These are phyloP conservation scores for Drechslera avenae DNA, from an alignment of 2,329 filamentous ascomycete species.

Conservation along the genomic window DNA sequence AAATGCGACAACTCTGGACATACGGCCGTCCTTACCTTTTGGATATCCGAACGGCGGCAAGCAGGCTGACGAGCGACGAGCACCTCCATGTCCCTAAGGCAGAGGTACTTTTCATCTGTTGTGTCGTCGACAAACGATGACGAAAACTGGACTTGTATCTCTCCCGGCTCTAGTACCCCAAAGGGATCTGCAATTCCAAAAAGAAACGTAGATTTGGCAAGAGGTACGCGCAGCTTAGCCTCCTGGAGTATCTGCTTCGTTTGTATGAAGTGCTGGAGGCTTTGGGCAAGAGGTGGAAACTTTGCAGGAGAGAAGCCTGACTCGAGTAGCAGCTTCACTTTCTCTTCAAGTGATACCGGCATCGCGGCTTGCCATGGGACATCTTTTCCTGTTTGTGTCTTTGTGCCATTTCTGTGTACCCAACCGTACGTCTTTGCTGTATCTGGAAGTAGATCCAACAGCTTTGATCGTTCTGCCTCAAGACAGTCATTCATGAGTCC, in stretches of 20 bases:
- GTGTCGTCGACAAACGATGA: slow-evolving; percentile 60
- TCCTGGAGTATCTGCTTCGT: slow-evolving; percentile 61
- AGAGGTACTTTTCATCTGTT: slow-evolving; percentile 59
- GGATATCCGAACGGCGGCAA: slow-evolving; percentile 73
- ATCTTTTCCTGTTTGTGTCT: slow-evolving; percentile 28
- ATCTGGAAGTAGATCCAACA: slow-evolving; percentile 58
- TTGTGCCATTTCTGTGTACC: slow-evolving; percentile 48
- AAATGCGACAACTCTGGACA: slow-evolving; percentile 67
- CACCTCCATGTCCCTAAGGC: slow-evolving; percentile 63
- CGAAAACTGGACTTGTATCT: slow-evolving; percentile 73
- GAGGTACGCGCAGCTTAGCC: slow-evolving; percentile 63
- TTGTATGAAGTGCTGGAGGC: slow-evolving; percentile 56
- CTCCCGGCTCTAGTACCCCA: slow-evolving; percentile 64
- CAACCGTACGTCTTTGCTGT: slow-evolving; percentile 59
- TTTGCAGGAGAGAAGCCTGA: slow-evolving; percentile 62
- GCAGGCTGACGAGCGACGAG: slow-evolving; percentile 73
- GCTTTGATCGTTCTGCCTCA: slow-evolving; percentile 57
- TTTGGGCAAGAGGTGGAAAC: slow-evolving; percentile 56
- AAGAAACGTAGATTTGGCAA: slow-evolving; percentile 65
- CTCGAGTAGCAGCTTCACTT: slow-evolving; percentile 39
- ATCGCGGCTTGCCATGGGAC: slow-evolving; percentile 33
- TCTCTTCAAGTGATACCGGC: slow-evolving; percentile 30
- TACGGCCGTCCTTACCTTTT: slow-evolving; percentile 60
- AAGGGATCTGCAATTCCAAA: slow-evolving; percentile 73
- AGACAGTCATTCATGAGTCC: slow-evolving; percentile 59